Base-by-base conservation (phyloP, 257 asterid species). In the Nicotiana knightiana region DNA sequence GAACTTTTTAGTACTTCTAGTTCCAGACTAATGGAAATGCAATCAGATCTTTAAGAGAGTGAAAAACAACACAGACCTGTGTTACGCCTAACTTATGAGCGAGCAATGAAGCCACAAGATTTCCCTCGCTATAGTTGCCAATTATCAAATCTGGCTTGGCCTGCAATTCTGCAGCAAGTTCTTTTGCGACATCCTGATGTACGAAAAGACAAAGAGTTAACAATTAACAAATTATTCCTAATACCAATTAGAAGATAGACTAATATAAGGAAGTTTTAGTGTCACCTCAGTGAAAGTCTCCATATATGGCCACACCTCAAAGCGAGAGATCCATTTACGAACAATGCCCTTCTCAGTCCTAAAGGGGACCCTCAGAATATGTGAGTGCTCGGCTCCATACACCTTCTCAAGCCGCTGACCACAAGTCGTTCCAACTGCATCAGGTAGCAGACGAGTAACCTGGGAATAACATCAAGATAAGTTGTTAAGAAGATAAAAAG, bases 81-180 rank as follows among this genome's bases (percentile, higher is more conserved):
- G 98, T 94, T 33, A 93, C 98, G 21, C 97, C 98, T 65, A 96
- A 85, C 83, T 94, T 96, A 88, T 93, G 97, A 84, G 99, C 95
- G 46, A 96, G 89, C 85, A 96, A 88, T 6, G 99, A 94, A 81
- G 99, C 99, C 28, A 88, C 98, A 24, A 96, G 97, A 81, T 96
- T 96, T 3, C 99, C 99, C 92, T 94, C 98, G 12, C 98, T 96
- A 37, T 96, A 96, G 88, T 96, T 96, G 0, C 99, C 98, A 11
- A 96, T 94, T 67, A 96, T 92, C 88, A 96, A 87, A 87, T 96
- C 99, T 1, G 99, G 99, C 87, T 90, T 94, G 4, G 93, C 96
- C 81, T 94, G 88, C 82, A 96, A 81, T 83, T 94, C 99, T 26
- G 89, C 91, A 11, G 91, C 85, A 55, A 96, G 81, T 89, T 96